Evolutionary conservation across 2,329 filamentous ascomycete genomes (phyloP).

Genomic region (Didymella exigua): DNA sequence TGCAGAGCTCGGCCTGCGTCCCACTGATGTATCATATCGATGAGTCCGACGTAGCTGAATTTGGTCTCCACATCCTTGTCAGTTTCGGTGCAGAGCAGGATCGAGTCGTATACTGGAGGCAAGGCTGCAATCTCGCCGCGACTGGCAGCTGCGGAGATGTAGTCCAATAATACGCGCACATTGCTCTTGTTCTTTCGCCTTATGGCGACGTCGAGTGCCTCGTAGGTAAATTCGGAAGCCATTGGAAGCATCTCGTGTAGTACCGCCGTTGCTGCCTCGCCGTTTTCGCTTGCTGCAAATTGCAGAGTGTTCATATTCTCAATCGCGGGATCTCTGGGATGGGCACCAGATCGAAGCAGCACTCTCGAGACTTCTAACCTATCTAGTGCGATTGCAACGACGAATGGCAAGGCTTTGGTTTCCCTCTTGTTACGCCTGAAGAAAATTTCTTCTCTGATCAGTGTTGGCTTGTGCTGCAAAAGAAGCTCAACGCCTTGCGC

Average conservation of each 20-base stretch:
- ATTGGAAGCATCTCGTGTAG: slow-evolving; percentile 23
- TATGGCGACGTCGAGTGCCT: slow-evolving; percentile 25
- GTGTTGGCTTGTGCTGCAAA: slow-evolving; percentile 16
- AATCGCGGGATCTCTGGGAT: slow-evolving; percentile 26
- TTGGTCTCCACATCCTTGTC: slow-evolving; percentile 11
- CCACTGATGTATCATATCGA: slow-evolving; percentile 25
- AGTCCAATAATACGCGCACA: slow-evolving; percentile 22
- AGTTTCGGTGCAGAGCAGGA: slow-evolving; percentile 14
- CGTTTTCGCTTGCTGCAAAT: slow-evolving; percentile 19
- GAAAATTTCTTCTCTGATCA: slow-evolving; percentile 24
- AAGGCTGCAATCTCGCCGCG: slow-evolving; percentile 23
- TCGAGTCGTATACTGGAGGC: slow-evolving; percentile 24
- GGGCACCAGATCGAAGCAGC: slow-evolving; percentile 22
- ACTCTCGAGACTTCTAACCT: slow-evolving; percentile 22
- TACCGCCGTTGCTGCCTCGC: slow-evolving; percentile 20
- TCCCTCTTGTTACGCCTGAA: slow-evolving; percentile 26
- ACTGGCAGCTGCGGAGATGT: slow-evolving; percentile 22
- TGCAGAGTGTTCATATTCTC: slow-evolving; percentile 26
- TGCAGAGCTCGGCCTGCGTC: slow-evolving; percentile 21
- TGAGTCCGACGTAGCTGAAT: slow-evolving; percentile 17
- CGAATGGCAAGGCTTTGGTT: slow-evolving; percentile 23
- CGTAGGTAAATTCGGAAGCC: slow-evolving; percentile 25
- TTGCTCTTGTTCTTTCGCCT: slow-evolving; percentile 19
- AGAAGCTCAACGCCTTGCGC: slow-evolving; percentile 28
- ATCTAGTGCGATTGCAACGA: slow-evolving; percentile 19